These are phyloP conservation scores for Gyromitra esculenta DNA, from an alignment of 2,329 filamentous ascomycete species.

Conservation along the genomic window DNA sequence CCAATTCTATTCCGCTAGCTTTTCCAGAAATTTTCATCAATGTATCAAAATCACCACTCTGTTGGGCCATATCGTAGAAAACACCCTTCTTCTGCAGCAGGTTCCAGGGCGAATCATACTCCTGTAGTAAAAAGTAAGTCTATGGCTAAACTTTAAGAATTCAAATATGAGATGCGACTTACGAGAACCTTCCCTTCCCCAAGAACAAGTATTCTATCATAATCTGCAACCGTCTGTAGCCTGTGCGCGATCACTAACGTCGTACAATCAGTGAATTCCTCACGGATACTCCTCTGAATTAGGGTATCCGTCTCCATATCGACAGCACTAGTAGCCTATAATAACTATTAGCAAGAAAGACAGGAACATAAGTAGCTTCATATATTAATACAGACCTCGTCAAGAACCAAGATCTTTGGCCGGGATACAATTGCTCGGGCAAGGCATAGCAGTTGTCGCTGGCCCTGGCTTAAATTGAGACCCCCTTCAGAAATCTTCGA, in stretches of 20 bases:
- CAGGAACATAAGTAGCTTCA: background rate
- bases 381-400: conserved; percentile 64
- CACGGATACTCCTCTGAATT: conserved; percentile 77
- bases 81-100: conserved; percentile 49
- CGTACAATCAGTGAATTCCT: conserved; percentile 75
- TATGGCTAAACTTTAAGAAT: background rate
- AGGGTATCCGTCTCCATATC: conserved; percentile 79
- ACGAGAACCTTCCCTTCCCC: conserved; percentile 72
- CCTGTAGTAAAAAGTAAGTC: conserved; percentile 30
- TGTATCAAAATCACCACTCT: conserved; percentile 69
- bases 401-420: conserved; percentile 80
- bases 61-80: conserved; percentile 60
- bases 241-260: conserved; percentile 79
- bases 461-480: conserved; percentile 78
- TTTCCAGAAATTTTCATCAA: conserved; percentile 62
- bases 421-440: conserved; percentile 76
- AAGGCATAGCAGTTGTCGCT: conserved; percentile 76
- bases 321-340: conserved; percentile 74
- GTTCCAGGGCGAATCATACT: conserved; percentile 53
- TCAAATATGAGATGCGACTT: background rate
- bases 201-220: conserved; percentile 77
- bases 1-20: conserved; percentile 33
- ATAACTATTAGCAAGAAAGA: conserved; percentile 4
- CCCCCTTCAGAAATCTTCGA: conserved; percentile 76
- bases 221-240: conserved; percentile 79